A percentile compares a stretch with the other conserved stretches of the same genome.
phyloP scores from a whole-genome alignment of 169 alveolate genomes.

The Plasmodium ovale region DNA sequence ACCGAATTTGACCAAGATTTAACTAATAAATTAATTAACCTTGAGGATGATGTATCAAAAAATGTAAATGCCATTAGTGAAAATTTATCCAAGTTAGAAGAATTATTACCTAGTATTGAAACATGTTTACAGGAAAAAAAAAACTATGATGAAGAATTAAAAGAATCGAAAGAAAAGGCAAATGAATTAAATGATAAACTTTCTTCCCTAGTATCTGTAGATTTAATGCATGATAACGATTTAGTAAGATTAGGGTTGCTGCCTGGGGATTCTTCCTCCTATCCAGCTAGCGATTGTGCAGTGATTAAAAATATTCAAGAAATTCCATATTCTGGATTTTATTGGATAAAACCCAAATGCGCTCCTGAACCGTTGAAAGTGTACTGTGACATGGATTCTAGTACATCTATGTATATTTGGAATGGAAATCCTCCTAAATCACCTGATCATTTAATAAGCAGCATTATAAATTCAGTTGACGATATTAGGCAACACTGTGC shows the following conservation, averaged over 20 bases:
- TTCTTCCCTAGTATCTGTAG: slow-evolving; percentile 72
- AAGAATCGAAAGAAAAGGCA: slow-evolving; percentile 80
- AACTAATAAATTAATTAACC: slow-evolving; percentile 81
- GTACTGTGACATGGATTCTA: slow-evolving; percentile 90
- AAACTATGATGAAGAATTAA: slow-evolving; percentile 79
- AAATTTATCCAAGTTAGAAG: slow-evolving; percentile 85
- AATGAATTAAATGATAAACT: slow-evolving; percentile 76
- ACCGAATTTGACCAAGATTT: slow-evolving; percentile 85
- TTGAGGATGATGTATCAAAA: slow-evolving; percentile 88
- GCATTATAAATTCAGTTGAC: slow-evolving; percentile 83
- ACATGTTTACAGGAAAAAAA: slow-evolving; percentile 84
- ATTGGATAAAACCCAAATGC: slow-evolving; percentile 92
- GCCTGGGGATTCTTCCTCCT: slow-evolving; percentile 88
- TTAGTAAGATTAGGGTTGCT: slow-evolving; percentile 76
- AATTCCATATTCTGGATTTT: slow-evolving; percentile 88
- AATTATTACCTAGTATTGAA: slow-evolving; percentile 83
- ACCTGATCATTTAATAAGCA: slow-evolving; percentile 79
- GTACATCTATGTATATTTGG: slow-evolving; percentile 85
- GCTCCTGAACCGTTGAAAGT: slow-evolving; percentile 90
- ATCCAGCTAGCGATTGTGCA: slow-evolving; percentile 92
- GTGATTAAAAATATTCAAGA: slow-evolving; percentile 78
- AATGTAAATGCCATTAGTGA: slow-evolving; percentile 84
- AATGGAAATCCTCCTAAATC: slow-evolving; percentile 78
- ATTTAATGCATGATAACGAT: slow-evolving; percentile 65
- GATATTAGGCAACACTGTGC: slow-evolving; percentile 90